A percentile compares a stretch with the other conserved stretches of the same genome.
Evolutionary conservation across 1,284 basidiomycete genomes (phyloP).

Genomic region (Trichosporon coremiiforme): DNA sequence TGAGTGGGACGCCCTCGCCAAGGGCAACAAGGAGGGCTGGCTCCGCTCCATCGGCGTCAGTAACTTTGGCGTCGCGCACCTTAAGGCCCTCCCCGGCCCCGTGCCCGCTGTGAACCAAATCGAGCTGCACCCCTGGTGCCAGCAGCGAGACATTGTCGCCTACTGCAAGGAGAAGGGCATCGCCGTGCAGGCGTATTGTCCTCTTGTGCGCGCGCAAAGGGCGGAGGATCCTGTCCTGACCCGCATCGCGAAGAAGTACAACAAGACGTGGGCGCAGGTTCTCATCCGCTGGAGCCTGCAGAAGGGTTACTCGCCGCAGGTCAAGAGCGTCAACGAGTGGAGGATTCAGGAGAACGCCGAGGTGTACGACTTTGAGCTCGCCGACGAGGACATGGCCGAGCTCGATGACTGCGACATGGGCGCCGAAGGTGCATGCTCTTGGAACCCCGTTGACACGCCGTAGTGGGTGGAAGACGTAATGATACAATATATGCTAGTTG

Average conservation of each 20-base stretch:
- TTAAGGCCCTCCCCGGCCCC: conserved; percentile 70
- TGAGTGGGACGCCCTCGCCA: conserved; percentile 43
- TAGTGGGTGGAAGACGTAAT: not conserved
- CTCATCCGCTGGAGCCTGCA: conserved; percentile 82
- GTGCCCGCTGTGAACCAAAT: conserved; percentile 82
- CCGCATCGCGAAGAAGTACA: conserved; percentile 64
- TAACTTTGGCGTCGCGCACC: conserved; percentile 74
- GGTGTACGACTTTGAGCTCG: conserved; percentile 71
- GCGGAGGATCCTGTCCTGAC: conserved; percentile 64
- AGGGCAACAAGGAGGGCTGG: conserved; percentile 64
- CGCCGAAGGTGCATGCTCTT: conserved; percentile 64
- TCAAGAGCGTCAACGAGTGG: conserved; percentile 69
- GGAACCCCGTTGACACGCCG: conserved; percentile 67
- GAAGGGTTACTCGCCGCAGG: conserved; percentile 71
- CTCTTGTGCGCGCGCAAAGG: conserved; percentile 64
- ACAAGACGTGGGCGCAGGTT: conserved; percentile 70
- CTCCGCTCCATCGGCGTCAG: conserved; percentile 73
- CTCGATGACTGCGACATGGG: conserved; percentile 69
- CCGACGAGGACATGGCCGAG: conserved; percentile 63
- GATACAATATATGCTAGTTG: conserved; percentile 9
- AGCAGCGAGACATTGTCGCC: conserved; percentile 73
- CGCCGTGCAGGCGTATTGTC: conserved; percentile 75
- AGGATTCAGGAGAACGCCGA: conserved; percentile 71
- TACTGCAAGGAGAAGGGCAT: conserved; percentile 73
- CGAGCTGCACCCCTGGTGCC: conserved; percentile 71